Base-by-base conservation (phyloP, 2,329 filamentous ascomycete species). In the Beauveria sp. region DNA sequence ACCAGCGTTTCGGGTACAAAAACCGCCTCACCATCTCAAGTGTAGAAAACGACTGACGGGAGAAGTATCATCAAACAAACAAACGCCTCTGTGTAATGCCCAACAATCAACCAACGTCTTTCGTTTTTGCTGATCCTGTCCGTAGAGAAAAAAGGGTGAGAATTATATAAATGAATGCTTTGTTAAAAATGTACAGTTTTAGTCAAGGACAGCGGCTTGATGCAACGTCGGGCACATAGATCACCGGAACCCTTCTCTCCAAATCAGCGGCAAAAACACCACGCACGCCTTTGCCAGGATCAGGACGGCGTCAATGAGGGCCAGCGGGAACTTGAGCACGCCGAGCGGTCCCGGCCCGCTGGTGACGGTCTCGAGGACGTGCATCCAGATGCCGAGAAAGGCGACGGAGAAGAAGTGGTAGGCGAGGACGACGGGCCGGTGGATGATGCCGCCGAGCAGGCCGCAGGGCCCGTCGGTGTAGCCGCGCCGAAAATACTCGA, bases 361-460 rank as follows among this genome's bases (percentile, higher is more conserved):
- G 31, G 73, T 73, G 26, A 80, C 63, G 60, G 79, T 70, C 9
- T 74, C 71, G 49, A 75, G 67, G 5, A 70, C 70, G 64, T 81
- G 76, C 64, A 87, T 70, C 88, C 90, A 96, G 66, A 98, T 91
- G 28, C 88, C 87, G 66, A 96, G 83, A 67, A 98, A 86, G 3
- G 95, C 95, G 38, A 99, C 95, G 31, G 87, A 85, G 77, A 97
- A 99, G 79, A 99, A 99, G 76, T 99, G 95, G 72, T 89, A 90
- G 68, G 95, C 87, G 45, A 99, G 85, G 45, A 92, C 83, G 57
- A 87, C 74, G 0, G 95, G 95, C 60, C 87, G 83, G 55, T 87
- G 83, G 66, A 96, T 87, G 62, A 98, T 82, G 16, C 92, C 95
- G 0, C 85, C 91, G 9, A 99, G 80, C 63, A 99, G 79, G 34